Evolutionary conservation across 345 rosid genomes (phyloP), one percentile per base, ranked within the genome.

Genomic region (Capsella bursapastoris): DNA sequence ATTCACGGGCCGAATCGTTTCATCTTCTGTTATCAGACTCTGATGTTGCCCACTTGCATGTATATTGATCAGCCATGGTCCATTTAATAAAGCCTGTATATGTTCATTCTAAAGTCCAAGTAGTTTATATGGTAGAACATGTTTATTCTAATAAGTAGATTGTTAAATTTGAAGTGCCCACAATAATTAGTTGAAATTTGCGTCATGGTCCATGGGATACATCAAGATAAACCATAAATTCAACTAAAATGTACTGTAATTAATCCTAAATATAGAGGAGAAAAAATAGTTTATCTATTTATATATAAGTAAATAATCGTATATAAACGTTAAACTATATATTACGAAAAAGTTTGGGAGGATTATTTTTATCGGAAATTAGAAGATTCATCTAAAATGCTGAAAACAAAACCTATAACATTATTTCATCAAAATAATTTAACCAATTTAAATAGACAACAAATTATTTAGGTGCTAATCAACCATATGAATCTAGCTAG

Each of bases 401-500:
- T 41, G 25, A 12, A 43, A 12, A 43, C 0, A 43, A 12, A 43
- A 43, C 41, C 41, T 7, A 13, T 4, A 43, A 43, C 1, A 38
- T 0, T 1, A 43, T 12, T 43, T 1, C 47, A 43, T 12, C 1
- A 43, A 13, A 43, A 43, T 43, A 12, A 43, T 12, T 11, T 2
- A 12, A 13, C 4, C 5, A n/a, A 13, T 12, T 4, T 11, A 12
- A 12, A 12, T 43, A 43, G 13, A 43, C 47, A 43, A 43, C n/a
- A 43, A 43, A 43, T 43, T 12, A 38, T 3, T 38, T 10, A 43
- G 48, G 48, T 43, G 29, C 25, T 22, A 22, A 22, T n/a, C 55
- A 22, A 41, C 45, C 35, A 57, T 48, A 48, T 31, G 68, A 68
- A 50, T 67, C 6, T 75, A 66, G 16, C 5, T 74, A 67, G 18